Conservation (phyloP, 768 basidiomycete species). For the Mycena amicta region DNA sequence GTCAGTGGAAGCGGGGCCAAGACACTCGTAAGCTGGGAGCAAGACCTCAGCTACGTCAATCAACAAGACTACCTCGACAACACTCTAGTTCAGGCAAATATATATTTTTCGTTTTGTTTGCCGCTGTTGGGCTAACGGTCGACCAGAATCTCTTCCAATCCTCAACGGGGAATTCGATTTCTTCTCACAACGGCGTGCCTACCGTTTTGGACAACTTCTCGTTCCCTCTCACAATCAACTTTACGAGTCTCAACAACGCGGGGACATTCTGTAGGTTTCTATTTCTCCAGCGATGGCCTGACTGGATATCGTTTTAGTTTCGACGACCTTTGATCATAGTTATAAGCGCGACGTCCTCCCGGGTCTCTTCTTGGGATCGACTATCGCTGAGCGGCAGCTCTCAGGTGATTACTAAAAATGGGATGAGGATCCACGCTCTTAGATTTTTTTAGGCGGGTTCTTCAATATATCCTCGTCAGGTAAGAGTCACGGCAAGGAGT, state of each 20-base stretch:
- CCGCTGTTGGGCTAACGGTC: too few species aligned
- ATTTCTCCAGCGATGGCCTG: not conserved
- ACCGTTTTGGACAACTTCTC: constrained; percentile 44
- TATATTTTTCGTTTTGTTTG: too few species aligned
- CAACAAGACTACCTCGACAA: constrained; percentile 61
- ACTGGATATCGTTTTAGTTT: constrained; percentile 41
- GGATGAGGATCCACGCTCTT: not conserved
- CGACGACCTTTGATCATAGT: constrained; percentile 63
- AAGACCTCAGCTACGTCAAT: constrained; percentile 63
- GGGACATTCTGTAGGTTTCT: constrained; percentile 39
- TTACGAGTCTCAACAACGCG: constrained; percentile 37
- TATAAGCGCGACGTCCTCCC: constrained; percentile 63
- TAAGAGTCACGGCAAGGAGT: too few species aligned
- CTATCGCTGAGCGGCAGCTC: constrained; percentile 60
- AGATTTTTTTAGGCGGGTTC: constrained; percentile 45
- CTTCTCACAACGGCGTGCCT: constrained; percentile 45
- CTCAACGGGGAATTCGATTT: constrained; percentile 37
- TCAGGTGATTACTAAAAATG: constrained; percentile 41
- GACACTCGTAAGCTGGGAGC: constrained; percentile 62
- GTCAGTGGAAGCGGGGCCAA: constrained; percentile 59
- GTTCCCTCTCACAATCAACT: constrained; percentile 49
- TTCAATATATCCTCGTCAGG: constrained; percentile 44
- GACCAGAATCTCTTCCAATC: constrained; percentile 44
- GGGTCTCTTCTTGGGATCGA: constrained; percentile 58
- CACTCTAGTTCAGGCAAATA: constrained; percentile 42